Percentiles rank a stretch among this genome's conserved stretches.
Conservation (phyloP, 192 early-diverging fungal species). For the Coemansia sp. region DNA sequence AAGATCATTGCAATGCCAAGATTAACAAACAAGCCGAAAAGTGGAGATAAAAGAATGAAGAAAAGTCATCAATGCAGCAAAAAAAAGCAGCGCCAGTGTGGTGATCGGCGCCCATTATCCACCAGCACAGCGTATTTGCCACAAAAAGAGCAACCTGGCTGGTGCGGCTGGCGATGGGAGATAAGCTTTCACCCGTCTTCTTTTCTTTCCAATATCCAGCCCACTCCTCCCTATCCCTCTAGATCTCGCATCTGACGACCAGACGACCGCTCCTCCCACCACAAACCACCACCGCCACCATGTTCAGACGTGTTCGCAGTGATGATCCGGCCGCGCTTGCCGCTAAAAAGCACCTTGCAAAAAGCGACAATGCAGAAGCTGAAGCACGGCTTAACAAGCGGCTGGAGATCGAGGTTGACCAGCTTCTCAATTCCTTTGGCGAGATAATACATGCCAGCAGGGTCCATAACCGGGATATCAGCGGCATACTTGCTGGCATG, state of each 20-base stretch:
- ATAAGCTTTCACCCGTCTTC: not conserved
- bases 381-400: constrained; percentile 51
- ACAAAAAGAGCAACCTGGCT: not conserved
- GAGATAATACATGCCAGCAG: constrained; percentile 52
- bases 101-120: constrained; percentile 1
- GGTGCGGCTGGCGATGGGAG: not conserved
- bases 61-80: not conserved
- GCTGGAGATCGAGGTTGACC: constrained; percentile 43
- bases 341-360: constrained; percentile 37
- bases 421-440: constrained; percentile 51
- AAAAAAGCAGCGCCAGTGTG: not conserved
- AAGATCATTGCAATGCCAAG: too few relatives aligned
- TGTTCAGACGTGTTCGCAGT: constrained; percentile 43
- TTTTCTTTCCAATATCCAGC: not conserved
- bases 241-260: too few relatives aligned
- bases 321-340: constrained; percentile 26
- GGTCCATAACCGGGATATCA: constrained; percentile 32
- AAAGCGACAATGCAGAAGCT: constrained; percentile 23
- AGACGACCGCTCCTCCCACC: too few relatives aligned
- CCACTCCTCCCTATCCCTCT: too few relatives aligned
- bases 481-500: constrained; percentile 9
- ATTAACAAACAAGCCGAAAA: too few relatives aligned
- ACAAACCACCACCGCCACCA: not conserved
- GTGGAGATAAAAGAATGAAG: not conserved
- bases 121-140: not conserved